Base-by-base conservation (phyloP, 2,329 filamentous ascomycete species). In the Fusarium tuaranense region DNA sequence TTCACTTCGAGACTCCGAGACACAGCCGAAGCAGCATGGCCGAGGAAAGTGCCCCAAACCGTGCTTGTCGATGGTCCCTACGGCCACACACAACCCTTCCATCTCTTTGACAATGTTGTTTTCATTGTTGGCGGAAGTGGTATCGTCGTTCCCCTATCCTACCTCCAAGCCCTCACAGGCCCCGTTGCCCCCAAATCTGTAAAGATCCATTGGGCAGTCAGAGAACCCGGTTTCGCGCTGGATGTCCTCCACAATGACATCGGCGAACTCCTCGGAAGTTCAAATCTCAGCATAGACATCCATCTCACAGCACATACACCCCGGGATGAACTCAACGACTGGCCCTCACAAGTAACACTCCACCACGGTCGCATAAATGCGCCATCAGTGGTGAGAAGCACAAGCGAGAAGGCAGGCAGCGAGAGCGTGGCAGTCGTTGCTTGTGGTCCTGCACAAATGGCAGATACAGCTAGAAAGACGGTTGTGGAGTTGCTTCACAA, bases 81-180 rank as follows among this genome's bases (percentile, higher is more conserved):
- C 55, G 86, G 86, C 0, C 81, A 84, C 34, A 83, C 82, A 0
- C 80, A 82, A 5, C 80, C 82, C 0, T 79, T 87, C 4, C 75
- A 83, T 46, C 70, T 73, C 2, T 87, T 85, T 51, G 79, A 82
- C 14, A 80, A 81, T 25, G 74, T 87, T 2, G 67, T 87, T 0
- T 87, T 87, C 66, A 75, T 87, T 6, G 84, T 84, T 0, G 86
- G 86, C 1, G 86, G 86, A 0, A 87, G 84, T 57, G 86, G 86
- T 0, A 82, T 87, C 16, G 85, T 85, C 18, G 81, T 84, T 0
- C 81, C 85, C 0, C 71, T 87, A 0, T 83, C 85, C 1, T 84
- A 87, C 64, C 71, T 86, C 2, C 70, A 76, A 1, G 55, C 65
- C 0, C 77, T 86, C 8, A 72, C 79, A 1, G 69, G 61, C 5